Evolutionary conservation across 2,329 filamentous ascomycete species (phyloP).

Genomic region (Emergomyces orientalis): DNA sequence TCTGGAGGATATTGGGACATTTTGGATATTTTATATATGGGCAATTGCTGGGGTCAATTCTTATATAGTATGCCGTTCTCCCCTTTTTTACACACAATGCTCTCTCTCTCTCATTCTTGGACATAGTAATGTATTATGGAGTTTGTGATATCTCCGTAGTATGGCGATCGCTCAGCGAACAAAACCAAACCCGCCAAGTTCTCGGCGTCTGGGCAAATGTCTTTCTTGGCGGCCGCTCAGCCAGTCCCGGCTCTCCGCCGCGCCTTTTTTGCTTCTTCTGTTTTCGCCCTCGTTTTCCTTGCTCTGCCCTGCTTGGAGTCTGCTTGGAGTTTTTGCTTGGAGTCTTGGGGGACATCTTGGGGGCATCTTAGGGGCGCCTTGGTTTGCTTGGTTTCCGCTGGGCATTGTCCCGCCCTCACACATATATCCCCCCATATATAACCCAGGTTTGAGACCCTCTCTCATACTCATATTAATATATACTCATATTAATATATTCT

Average conservation of each 20-base stretch:
- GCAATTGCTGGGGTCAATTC: no score
- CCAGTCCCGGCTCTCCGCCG: constrained; percentile 19
- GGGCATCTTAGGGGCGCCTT: not conserved
- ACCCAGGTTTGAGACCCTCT: no score
- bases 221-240: constrained; percentile 20
- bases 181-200: constrained; percentile 19
- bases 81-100: no score
- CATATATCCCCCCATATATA: not conserved
- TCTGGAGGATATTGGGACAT: no score
- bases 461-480: no score
- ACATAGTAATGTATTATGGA: no score
- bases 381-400: constrained; percentile 13
- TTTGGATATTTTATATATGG: no score
- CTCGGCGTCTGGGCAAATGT: constrained; percentile 27
- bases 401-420: constrained; percentile 13
- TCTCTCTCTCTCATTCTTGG: no score
- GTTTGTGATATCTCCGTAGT: no score
- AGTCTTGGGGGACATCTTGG: constrained; percentile 7
- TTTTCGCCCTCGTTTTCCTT: constrained; percentile 14
- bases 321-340: constrained; percentile 14
- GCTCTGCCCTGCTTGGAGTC: constrained; percentile 18
- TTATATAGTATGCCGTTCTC: no score
- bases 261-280: constrained; percentile 2
- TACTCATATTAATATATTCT: not conserved
- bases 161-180: not conserved